phyloP scores from a whole-genome alignment of 352 stramenopile genomes.

The Plasmopara muralis region DNA sequence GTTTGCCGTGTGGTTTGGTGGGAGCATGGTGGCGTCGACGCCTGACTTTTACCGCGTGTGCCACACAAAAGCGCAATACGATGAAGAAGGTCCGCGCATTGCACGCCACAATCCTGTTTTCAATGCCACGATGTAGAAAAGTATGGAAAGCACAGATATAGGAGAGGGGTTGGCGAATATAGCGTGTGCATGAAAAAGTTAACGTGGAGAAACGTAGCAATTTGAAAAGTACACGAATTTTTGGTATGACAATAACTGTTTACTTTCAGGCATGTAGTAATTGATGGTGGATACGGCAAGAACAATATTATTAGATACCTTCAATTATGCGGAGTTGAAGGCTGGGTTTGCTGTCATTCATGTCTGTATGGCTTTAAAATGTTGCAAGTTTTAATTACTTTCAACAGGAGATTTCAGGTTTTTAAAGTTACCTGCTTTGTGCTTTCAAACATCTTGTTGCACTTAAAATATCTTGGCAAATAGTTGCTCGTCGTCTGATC shows the following conservation, averaged over 20 bases:
- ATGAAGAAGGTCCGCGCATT: slow-evolving; percentile 93
- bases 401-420: too few relatives aligned
- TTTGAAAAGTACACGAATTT: neutral
- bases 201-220: neutral
- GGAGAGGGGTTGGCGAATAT: neutral
- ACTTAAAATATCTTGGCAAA: too few relatives aligned
- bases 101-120: slow-evolving; percentile 94
- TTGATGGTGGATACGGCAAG: neutral
- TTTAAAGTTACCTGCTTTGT: too few relatives aligned
- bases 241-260: too few relatives aligned
- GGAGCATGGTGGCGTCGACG: slow-evolving; percentile 91
- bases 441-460: too few relatives aligned
- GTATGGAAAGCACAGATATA: neutral
- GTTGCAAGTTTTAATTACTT: too few relatives aligned
- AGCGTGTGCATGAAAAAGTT: too few relatives aligned
- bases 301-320: too few relatives aligned
- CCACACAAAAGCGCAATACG: slow-evolving; percentile 95
- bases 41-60: slow-evolving; percentile 93
- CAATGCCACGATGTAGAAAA: slow-evolving; percentile 86
- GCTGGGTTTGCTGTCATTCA: too few relatives aligned
- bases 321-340: too few relatives aligned
- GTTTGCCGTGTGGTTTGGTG: slow-evolving; percentile 94
- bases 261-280: neutral
- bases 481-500: too few relatives aligned
- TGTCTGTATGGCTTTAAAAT: too few relatives aligned